These are phyloP conservation scores for Lodderomyces orthopsilosis DNA, from an alignment of 1,139 yeast species.

Conservation along the genomic window DNA sequence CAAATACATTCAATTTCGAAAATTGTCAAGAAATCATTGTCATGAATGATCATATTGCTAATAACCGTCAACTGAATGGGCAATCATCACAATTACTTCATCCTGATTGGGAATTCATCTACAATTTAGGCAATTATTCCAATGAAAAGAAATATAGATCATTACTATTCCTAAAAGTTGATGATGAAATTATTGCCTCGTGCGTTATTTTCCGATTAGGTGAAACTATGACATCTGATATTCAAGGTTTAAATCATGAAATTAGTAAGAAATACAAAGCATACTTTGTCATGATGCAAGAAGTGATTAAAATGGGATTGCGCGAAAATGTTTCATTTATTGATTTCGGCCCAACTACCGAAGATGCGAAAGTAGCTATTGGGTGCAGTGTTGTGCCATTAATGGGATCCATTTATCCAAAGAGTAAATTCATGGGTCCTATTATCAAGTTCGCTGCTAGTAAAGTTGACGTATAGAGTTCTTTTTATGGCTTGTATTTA, in stretches of 20 bases:
- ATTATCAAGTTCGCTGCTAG: slow-evolving; percentile 21
- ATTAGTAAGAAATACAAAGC: slow-evolving; percentile 39
- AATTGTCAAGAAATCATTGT: slow-evolving; percentile 29
- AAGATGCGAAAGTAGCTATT: slow-evolving; percentile 40
- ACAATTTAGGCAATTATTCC: slow-evolving; percentile 24
- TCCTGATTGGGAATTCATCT: slow-evolving; percentile 31
- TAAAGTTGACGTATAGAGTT: slow-evolving; percentile 18
- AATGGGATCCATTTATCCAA: slow-evolving; percentile 25
- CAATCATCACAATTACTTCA: slow-evolving; percentile 35
- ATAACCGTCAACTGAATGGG: slow-evolving; percentile 32
- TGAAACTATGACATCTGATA: slow-evolving; percentile 43
- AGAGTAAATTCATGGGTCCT: slow-evolving; percentile 17
- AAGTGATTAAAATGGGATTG: slow-evolving; percentile 39
- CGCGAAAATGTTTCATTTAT: slow-evolving; percentile 37
- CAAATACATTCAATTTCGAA: slow-evolving; percentile 21
- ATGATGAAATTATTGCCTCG: slow-evolving; percentile 34
- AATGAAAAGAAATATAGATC: slow-evolving; percentile 27
- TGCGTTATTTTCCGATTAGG: slow-evolving; percentile 44
- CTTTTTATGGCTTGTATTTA: neutral
- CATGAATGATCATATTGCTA: slow-evolving; percentile 39
- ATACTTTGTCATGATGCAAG: slow-evolving; percentile 49
- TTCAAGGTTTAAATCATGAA: slow-evolving; percentile 44
- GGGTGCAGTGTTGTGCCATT: slow-evolving; percentile 39
- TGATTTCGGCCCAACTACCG: slow-evolving; percentile 40
- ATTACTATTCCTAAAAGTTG: slow-evolving; percentile 36